phyloP scores from a whole-genome alignment of 768 basidiomycete species.

The Coprinopsis strossmayeri region DNA sequence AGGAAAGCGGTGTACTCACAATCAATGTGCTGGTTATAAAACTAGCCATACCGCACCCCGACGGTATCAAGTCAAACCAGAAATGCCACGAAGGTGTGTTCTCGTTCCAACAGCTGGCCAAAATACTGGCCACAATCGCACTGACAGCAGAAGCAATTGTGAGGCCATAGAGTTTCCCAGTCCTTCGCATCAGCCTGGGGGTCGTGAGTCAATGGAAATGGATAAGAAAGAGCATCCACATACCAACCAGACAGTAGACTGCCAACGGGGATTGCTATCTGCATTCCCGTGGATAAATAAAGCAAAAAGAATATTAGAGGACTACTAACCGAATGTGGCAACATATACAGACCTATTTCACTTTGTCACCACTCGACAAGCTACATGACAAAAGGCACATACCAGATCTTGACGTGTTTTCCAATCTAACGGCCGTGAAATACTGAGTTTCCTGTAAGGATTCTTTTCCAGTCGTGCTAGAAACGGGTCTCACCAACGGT shows the following conservation, averaged over 20 bases:
- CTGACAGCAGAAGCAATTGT: conserved; percentile 61
- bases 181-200: conserved; percentile 74
- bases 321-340: conserved; percentile 78
- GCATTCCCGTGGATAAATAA: conserved; percentile 15
- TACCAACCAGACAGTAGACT: conserved; percentile 87
- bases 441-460: conserved; percentile 37
- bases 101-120: conserved; percentile 64
- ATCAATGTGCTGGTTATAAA: conserved; percentile 84
- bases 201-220: conserved; percentile 7
- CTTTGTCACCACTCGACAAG: conserved; percentile 12
- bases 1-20: conserved; percentile 35
- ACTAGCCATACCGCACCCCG: conserved; percentile 80
- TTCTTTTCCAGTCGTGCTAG: neutral
- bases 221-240: conserved; percentile 17
- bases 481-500: conserved; percentile 51
- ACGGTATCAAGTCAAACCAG: conserved; percentile 75
- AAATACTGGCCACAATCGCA: conserved; percentile 49
- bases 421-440: conserved; percentile 74
- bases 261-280: conserved; percentile 79
- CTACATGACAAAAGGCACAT: conserved; percentile 18
- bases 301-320: conserved; percentile 6
- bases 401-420: conserved; percentile 69
- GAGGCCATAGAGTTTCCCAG: conserved; percentile 78
- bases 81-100: conserved; percentile 53
- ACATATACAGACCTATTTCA: conserved; percentile 65